These are phyloP conservation scores for Fraxinus sp. DNA, from an alignment of 305 asterid genomes.

Conservation along the genomic window DNA sequence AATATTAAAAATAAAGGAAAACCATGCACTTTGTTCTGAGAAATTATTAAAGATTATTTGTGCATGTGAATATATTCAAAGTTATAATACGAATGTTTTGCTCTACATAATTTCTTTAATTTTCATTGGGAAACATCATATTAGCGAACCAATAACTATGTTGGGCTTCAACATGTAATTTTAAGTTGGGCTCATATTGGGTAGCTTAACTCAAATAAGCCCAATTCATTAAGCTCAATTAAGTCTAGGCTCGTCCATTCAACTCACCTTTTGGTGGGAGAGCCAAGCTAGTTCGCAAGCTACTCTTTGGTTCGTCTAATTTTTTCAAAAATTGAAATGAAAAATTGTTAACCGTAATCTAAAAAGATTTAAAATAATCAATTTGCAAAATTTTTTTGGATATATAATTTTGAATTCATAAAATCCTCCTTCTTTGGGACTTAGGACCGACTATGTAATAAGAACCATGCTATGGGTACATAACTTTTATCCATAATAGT, in stretches of 20 bases:
- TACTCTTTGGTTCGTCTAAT: background rate
- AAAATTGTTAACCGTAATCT: too few relatives aligned
- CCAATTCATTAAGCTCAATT: background rate
- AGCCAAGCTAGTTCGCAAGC: background rate
- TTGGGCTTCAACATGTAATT: background rate
- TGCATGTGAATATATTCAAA: too few relatives aligned
- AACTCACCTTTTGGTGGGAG: background rate
- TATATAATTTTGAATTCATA: background rate
- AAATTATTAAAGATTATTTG: too few relatives aligned
- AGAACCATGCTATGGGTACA: too few relatives aligned
- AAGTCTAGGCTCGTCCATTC: background rate
- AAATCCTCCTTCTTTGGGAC: background rate
- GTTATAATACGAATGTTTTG: too few relatives aligned
- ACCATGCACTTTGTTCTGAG: too few relatives aligned
- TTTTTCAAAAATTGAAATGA: background rate
- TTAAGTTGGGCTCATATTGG: background rate
- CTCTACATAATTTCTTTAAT: too few relatives aligned
- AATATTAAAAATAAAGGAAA: too few relatives aligned
- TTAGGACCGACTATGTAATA: background rate
- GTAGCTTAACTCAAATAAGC: background rate
- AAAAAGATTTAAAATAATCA: background rate
- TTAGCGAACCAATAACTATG: background rate
- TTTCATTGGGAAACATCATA: background rate
- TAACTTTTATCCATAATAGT: too few relatives aligned
- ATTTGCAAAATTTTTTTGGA: background rate